These are phyloP conservation scores for Trypanosoma scelopori DNA, from an alignment of 208 protist species.

Conservation along the genomic window DNA sequence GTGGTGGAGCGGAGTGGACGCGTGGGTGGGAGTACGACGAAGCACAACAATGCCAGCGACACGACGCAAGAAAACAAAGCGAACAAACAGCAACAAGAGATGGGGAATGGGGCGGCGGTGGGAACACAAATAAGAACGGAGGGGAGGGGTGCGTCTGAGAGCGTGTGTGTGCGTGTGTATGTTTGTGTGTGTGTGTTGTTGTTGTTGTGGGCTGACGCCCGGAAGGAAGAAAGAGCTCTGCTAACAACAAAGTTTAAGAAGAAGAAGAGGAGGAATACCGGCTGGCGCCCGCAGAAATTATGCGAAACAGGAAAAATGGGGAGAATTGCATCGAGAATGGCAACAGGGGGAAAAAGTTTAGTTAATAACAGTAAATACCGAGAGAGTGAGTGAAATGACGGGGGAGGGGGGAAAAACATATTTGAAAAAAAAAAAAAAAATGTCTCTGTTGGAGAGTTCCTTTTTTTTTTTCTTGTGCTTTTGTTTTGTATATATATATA, in stretches of 20 bases:
- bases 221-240: background rate
- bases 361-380: conserved; percentile 3
- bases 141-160: background rate
- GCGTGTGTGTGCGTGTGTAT: background rate
- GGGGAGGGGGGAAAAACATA: background rate
- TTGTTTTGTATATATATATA: too few relatives aligned
- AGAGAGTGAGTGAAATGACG: conserved; percentile 8
- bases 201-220: too few relatives aligned
- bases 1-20: too few relatives aligned
- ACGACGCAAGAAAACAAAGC: background rate
- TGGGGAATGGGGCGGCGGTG: background rate
- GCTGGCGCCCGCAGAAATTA: too few relatives aligned
- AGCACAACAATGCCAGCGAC: background rate
- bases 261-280: too few relatives aligned
- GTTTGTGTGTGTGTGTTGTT: too few relatives aligned
- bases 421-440: conserved; percentile 14
- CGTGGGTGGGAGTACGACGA: too few relatives aligned
- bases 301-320: conserved; percentile 1
- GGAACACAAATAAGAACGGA: background rate
- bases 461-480: too few relatives aligned
- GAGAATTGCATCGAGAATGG: background rate
- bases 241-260: background rate
- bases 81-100: background rate
- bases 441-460: background rate
- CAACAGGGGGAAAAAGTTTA: conserved; percentile 15